Percentiles rank a stretch among this genome's conserved stretches.
phyloP scores from a whole-genome alignment of 2,329 filamentous ascomycete genomes.

The Colletotrichum navitas region DNA sequence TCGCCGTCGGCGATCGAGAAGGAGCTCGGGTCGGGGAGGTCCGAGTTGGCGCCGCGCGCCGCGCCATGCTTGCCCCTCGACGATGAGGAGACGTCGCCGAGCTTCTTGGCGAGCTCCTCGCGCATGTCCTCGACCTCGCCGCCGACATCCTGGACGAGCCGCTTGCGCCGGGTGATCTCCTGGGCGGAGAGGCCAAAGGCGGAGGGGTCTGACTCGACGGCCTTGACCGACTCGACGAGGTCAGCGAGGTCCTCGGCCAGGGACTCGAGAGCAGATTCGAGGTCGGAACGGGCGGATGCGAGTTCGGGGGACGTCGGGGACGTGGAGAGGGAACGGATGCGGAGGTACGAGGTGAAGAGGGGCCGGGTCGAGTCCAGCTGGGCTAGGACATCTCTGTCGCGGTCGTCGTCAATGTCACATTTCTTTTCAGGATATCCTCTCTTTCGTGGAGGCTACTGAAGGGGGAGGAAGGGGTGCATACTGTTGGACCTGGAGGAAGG shows the following conservation, averaged over 20 bases:
- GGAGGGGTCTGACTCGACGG: slow-evolving; percentile 88
- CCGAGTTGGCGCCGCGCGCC: slow-evolving; percentile 54
- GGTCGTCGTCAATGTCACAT: neutral
- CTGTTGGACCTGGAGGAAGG: slow-evolving; percentile 80
- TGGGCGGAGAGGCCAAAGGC: slow-evolving; percentile 86
- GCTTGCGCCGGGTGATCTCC: slow-evolving; percentile 84
- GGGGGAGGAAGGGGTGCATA: slow-evolving; percentile 52
- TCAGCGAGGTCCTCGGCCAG: slow-evolving; percentile 89
- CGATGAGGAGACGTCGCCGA: slow-evolving; percentile 51
- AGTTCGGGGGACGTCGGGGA: slow-evolving; percentile 84
- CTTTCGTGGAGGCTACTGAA: neutral
- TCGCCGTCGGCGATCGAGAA: slow-evolving; percentile 70
- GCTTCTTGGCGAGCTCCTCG: slow-evolving; percentile 77
- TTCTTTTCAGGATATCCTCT: neutral
- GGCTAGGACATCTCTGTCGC: slow-evolving; percentile 83
- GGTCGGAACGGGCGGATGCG: slow-evolving; percentile 78
- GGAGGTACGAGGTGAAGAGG: slow-evolving; percentile 93
- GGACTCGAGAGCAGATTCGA: slow-evolving; percentile 73
- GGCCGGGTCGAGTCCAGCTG: slow-evolving; percentile 85
- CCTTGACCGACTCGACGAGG: slow-evolving; percentile 86
- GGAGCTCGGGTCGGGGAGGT: slow-evolving; percentile 66
- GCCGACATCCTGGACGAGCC: slow-evolving; percentile 89
- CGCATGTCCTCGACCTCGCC: slow-evolving; percentile 91
- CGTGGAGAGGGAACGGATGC: slow-evolving; percentile 88
- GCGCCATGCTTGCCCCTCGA: slow-evolving; percentile 43